Percentiles rank a stretch among this genome's conserved stretches.
phyloP scores from a whole-genome alignment of 371 early-diverging fungal genomes.

The Blastocladiella emersonii region DNA sequence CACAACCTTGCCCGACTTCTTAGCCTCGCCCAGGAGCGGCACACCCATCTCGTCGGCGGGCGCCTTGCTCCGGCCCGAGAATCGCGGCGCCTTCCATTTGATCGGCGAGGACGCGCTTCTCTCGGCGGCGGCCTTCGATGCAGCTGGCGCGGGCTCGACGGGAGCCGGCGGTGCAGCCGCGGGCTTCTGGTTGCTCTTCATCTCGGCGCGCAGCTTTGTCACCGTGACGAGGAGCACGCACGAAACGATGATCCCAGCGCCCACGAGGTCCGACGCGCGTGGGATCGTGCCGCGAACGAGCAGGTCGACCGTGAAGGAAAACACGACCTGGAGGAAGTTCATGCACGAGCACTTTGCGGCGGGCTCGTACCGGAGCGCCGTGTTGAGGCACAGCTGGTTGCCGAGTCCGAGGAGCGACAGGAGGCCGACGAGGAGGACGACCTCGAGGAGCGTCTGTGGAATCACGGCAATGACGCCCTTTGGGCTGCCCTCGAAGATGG shows the following conservation, averaged over 20 bases:
- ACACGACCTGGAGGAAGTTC: slow-evolving; percentile 1
- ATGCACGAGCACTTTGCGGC: neutral
- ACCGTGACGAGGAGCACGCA: neutral
- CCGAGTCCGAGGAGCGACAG: neutral
- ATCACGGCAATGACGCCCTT: neutral
- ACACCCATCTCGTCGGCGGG: too few species aligned
- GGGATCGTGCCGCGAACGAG: neutral
- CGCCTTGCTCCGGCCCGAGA: too few species aligned
- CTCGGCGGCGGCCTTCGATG: too few species aligned
- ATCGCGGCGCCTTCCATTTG: too few species aligned
- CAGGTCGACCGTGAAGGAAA: neutral
- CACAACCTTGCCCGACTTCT: too few species aligned
- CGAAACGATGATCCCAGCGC: neutral
- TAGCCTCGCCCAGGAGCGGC: too few species aligned
- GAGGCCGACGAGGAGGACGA: neutral
- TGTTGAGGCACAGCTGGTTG: neutral
- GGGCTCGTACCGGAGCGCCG: neutral
- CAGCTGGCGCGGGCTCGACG: too few species aligned
- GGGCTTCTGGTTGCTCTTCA: too few species aligned
- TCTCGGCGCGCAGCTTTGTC: too few species aligned
- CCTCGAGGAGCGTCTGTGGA: neutral
- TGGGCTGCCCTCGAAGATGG: neutral
- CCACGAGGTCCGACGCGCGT: neutral
- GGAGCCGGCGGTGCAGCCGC: too few species aligned
- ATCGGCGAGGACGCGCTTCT: too few species aligned